phyloP scores from a whole-genome alignment of 2,329 filamentous ascomycete genomes.

The Chaetomiaceae sp. region DNA sequence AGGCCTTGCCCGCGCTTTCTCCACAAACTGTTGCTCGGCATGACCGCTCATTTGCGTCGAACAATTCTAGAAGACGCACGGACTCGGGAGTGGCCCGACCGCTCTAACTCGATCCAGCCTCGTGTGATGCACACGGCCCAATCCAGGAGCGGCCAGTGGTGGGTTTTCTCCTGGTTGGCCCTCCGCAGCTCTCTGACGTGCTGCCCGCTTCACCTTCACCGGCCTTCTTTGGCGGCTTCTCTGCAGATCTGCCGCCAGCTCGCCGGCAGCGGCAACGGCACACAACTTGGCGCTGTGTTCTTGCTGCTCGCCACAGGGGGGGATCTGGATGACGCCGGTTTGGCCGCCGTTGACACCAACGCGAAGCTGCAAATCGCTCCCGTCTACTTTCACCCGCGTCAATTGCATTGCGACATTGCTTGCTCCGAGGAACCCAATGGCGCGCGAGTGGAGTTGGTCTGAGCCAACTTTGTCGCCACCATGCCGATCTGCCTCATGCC shows the following conservation, averaged over 20 bases:
- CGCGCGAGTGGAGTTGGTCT: no score
- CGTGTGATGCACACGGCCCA: slow-evolving; percentile 2
- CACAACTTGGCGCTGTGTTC: not conserved
- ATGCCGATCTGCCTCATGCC: no score
- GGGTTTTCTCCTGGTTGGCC: slow-evolving; percentile 11
- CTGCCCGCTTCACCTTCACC: slow-evolving; percentile 19
- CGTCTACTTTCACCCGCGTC: no score
- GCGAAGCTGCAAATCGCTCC: no score
- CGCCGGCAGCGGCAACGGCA: slow-evolving; percentile 10
- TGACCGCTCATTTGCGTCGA: slow-evolving; percentile 25
- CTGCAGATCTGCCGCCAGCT: slow-evolving; percentile 22
- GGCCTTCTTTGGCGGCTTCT: slow-evolving; percentile 21
- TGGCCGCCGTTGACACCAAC: no score
- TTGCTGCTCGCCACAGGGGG: no score
- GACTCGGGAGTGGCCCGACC: slow-evolving; percentile 12
- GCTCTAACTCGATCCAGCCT: slow-evolving; percentile 6
- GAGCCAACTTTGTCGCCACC: no score
- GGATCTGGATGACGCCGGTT: no score
- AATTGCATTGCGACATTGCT: no score
- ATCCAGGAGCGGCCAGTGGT: slow-evolving; percentile 3
- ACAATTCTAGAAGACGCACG: slow-evolving; percentile 28
- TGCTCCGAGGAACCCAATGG: no score
- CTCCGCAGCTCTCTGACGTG: slow-evolving; percentile 16
- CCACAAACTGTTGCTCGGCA: slow-evolving; percentile 21
- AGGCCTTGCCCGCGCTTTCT: slow-evolving; percentile 15